A percentile compares a stretch with the other conserved stretches of the same genome.
Conservation (phyloP, 352 stramenopile species). For the Globisporangium iwayamae region DNA sequence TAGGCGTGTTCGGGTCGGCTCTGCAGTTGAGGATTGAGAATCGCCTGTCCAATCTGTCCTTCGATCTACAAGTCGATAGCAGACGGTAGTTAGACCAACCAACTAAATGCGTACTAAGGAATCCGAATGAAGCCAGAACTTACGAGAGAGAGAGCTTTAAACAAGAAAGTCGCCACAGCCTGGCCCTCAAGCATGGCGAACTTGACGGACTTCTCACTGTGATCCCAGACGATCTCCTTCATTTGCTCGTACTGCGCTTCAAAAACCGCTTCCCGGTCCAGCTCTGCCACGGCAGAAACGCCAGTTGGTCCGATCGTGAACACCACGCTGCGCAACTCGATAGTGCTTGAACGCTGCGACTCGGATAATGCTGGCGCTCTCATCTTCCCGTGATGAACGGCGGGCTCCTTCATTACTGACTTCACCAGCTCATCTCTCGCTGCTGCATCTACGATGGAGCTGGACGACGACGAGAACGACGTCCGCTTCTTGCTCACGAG, state of each 20-base stretch:
- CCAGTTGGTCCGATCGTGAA: conserved; percentile 37
- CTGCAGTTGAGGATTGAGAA: conserved; percentile 26
- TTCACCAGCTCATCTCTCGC: conserved; percentile 1
- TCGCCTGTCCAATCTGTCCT: conserved; percentile 29
- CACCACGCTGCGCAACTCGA: conserved; percentile 31
- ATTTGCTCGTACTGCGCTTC: conserved; percentile 33
- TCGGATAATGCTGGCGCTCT: conserved; percentile 2
- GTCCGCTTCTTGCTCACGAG: conserved; percentile 11
- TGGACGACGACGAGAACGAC: conserved; percentile 20
- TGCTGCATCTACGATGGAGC: conserved; percentile 10
- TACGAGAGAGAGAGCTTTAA: conserved; percentile 34
- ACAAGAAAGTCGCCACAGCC: conserved; percentile 36
- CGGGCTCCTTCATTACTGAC: conserved; percentile 24
- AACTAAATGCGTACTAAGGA: background rate
- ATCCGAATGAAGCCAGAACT: background rate
- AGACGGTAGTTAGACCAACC: background rate
- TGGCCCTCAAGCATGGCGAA: conserved; percentile 39
- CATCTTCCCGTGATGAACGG: conserved; percentile 50
- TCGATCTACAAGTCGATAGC: conserved; percentile 26
- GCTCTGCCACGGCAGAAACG: conserved; percentile 33
- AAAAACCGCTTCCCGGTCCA: conserved; percentile 38
- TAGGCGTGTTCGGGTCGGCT: conserved; percentile 49
- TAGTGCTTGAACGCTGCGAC: background rate
- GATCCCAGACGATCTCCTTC: conserved; percentile 67
- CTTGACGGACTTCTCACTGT: conserved; percentile 52